Percentiles rank a stretch among this genome's conserved stretches.
Conservation (phyloP, 495 filamentous ascomycete genomes). For the Xylaria telfairii region DNA sequence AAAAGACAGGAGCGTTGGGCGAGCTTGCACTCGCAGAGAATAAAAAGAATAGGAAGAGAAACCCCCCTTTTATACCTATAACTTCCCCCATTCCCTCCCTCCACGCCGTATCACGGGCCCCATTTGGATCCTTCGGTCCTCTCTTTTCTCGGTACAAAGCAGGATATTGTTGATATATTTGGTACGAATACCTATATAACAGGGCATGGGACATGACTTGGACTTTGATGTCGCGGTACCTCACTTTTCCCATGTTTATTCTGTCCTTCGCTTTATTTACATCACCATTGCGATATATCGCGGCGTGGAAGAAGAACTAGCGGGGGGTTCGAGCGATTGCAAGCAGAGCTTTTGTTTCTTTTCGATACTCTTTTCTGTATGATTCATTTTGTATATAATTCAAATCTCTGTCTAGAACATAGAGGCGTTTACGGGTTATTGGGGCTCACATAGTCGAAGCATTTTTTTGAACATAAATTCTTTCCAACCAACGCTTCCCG, state of each 20-base stretch:
- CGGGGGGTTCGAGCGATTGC: not conserved
- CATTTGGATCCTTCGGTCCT: not conserved
- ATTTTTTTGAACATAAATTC: constrained; percentile 14
- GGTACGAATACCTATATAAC: not conserved
- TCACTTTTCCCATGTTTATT: not conserved
- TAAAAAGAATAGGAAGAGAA: not conserved
- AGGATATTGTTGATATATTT: not conserved
- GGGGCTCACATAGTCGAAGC: not conserved
- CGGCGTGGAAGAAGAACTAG: constrained; percentile 13
- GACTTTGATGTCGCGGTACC: not conserved
- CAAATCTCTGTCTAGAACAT: constrained; percentile 18
- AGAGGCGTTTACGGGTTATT: constrained; percentile 16
- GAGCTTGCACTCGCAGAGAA: not conserved
- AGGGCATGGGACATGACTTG: not conserved
- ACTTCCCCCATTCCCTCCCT: not conserved
- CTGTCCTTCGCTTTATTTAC: not conserved
- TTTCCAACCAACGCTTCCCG: not conserved
- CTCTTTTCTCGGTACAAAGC: not conserved
- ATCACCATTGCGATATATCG: not conserved
- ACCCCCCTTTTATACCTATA: not conserved
- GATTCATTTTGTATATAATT: constrained; percentile 20
- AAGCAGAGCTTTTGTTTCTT: not conserved
- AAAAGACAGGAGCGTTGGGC: constrained; percentile 5
- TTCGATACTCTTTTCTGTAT: not conserved
- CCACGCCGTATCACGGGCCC: not conserved